Evolutionary conservation across 2,329 filamentous ascomycete genomes (phyloP), one percentile per base, ranked within the genome.

Genomic region (Aspergillus japonicus): DNA sequence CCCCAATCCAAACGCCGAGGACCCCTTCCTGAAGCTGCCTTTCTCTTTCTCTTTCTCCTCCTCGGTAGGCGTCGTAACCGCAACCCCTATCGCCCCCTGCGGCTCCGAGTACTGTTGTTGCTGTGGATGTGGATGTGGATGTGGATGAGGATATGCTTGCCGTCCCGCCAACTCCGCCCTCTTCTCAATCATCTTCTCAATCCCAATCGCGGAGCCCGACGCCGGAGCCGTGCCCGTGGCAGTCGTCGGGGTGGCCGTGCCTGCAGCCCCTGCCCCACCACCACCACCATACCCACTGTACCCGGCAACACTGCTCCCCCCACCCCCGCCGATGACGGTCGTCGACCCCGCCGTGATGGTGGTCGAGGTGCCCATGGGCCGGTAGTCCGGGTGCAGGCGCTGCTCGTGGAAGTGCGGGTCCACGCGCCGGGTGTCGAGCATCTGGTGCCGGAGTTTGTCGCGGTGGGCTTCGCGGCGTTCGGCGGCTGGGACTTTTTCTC

Each of bases 381-480:
- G 39, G 39, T 44, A 44, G 39, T 44, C 16, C 16, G 39, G 39
- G 39, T 44, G 14, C 7, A 44, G 39, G 39, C 14, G 39, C 16
- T 19, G 39, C 16, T 42, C 14, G 39, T 19, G 39, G 5, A 44
- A 4, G 16, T n/a, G 39, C 39, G 39, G 39, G 39, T 44, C 39
- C 39, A 68, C 62, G 21, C 63, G 62, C 31, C 62, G 62, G 7
- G 56, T 66, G 21, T 35, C 52, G 24, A 64, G 23, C 12, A 49
- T 51, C 24, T 61, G 21, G 14, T 52, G 54, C 4, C 57, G 58
- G 19, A 56, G 50, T 14, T 58, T 52, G 23, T 58, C 57, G 39
- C 48, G 68, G 11, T 75, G 65, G 21, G 68, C 69, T 56, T 73
- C 73, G 57, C 71, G 74, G 24, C 68, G 71, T 54, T 69, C 71